Evolutionary conservation across 306 rosid genomes (phyloP).

Genomic region (Ceratonia siliqua): DNA sequence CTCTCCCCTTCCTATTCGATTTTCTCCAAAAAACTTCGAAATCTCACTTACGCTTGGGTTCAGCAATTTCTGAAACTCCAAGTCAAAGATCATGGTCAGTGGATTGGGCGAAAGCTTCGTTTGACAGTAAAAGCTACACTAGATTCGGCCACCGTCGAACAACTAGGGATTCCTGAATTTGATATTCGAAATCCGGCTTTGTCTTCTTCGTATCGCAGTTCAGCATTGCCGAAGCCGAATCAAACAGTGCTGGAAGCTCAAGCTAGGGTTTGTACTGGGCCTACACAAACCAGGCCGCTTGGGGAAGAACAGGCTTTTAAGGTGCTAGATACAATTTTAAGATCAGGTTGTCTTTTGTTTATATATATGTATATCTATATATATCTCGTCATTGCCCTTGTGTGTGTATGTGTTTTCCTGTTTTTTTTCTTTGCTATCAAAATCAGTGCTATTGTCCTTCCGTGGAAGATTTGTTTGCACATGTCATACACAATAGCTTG

Average conservation of each 20-base stretch:
- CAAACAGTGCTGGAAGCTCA: slow-evolving; percentile 88
- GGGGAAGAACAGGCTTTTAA: slow-evolving; percentile 76
- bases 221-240: slow-evolving; percentile 63
- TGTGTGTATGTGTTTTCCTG: neutral
- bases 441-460: neutral
- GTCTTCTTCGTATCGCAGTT: slow-evolving; percentile 72
- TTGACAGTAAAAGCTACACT: slow-evolving; percentile 41
- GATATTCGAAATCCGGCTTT: slow-evolving; percentile 66
- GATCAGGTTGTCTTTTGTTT: slow-evolving; percentile 60
- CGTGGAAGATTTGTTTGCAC: neutral
- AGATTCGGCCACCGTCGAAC: slow-evolving; percentile 56
- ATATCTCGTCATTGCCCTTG: neutral
- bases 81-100: slow-evolving; percentile 28
- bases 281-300: slow-evolving; percentile 84
- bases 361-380: neutral
- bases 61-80: slow-evolving; percentile 38
- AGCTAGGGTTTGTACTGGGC: slow-evolving; percentile 94
- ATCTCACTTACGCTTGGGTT: slow-evolving; percentile 30
- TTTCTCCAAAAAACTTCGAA: slow-evolving; percentile 31
- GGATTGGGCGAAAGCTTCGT: slow-evolving; percentile 34
- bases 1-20: slow-evolving; percentile 36
- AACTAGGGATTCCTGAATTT: slow-evolving; percentile 58
- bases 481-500: neutral
- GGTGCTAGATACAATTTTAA: slow-evolving; percentile 80
- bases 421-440: too few relatives aligned